Evolutionary conservation across 768 basidiomycete genomes (phyloP).

Genomic region (Suillus lakei): DNA sequence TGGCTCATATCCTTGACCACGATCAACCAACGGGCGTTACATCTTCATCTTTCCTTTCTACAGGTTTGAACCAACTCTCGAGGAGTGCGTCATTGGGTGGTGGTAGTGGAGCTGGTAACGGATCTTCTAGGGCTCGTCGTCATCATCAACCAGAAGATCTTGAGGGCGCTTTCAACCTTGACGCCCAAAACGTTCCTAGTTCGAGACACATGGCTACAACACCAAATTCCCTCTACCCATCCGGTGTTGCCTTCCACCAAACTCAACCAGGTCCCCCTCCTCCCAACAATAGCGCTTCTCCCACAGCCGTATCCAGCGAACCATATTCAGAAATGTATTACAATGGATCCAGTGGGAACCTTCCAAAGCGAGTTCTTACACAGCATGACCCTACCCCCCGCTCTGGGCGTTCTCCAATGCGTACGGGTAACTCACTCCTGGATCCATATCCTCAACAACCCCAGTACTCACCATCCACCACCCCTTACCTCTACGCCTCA

Average conservation of each 20-base stretch:
- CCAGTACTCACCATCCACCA: constrained; percentile 59
- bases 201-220: constrained; percentile 33
- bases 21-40: constrained; percentile 52
- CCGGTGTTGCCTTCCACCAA: constrained; percentile 63
- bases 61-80: constrained; percentile 56
- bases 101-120: constrained; percentile 42
- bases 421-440: constrained; percentile 57
- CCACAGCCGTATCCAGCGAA: constrained; percentile 41
- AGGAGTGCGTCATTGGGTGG: constrained; percentile 70
- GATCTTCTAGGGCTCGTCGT: constrained; percentile 56
- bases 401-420: constrained; percentile 65
- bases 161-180: constrained; percentile 54
- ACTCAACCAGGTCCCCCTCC: constrained; percentile 44
- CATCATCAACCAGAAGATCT: constrained; percentile 75
- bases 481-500: constrained; percentile 48
- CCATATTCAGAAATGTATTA: constrained; percentile 67
- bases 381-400: constrained; percentile 58
- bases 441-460: constrained; percentile 76
- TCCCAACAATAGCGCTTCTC: constrained; percentile 40
- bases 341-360: constrained; percentile 49
- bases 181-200: constrained; percentile 25
- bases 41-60: constrained; percentile 55
- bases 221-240: constrained; percentile 57
- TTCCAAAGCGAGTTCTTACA: constrained; percentile 60
- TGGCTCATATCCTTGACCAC: constrained; percentile 70